A percentile compares a stretch with the other conserved stretches of the same genome.
phyloP scores from a whole-genome alignment of 192 early-diverging fungal species.

The Gaertneriomyces sp. region DNA sequence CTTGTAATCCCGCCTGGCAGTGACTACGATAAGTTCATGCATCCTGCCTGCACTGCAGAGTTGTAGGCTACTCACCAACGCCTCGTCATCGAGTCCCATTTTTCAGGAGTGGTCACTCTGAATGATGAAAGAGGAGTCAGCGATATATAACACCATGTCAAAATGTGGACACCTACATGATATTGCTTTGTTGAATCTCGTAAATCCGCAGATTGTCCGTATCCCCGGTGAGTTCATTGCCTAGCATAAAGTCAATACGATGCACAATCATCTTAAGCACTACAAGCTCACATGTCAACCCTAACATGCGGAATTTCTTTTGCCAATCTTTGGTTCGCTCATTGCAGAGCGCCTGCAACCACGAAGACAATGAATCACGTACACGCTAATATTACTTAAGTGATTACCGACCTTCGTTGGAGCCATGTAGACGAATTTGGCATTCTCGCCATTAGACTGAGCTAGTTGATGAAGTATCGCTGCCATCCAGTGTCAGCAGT shows the following conservation, averaged over 20 bases:
- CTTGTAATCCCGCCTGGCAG: slow-evolving; percentile 34
- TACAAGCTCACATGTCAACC: slow-evolving; percentile 36
- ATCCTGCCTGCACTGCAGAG: background rate
- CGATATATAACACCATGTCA: background rate
- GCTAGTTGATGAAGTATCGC: slow-evolving; percentile 36
- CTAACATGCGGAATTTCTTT: slow-evolving; percentile 49
- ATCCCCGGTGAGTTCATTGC: slow-evolving; percentile 68
- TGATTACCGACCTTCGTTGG: slow-evolving; percentile 48
- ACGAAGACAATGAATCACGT: no score
- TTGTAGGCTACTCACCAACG: slow-evolving; percentile 32
- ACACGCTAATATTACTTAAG: background rate
- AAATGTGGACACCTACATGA: slow-evolving; percentile 31
- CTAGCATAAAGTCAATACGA: slow-evolving; percentile 11
- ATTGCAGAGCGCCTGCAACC: slow-evolving; percentile 52
- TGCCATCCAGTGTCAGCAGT: slow-evolving; percentile 6
- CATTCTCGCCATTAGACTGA: slow-evolving; percentile 26
- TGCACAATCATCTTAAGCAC: background rate
- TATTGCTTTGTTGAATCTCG: slow-evolving; percentile 46
- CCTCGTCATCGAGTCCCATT: slow-evolving; percentile 71
- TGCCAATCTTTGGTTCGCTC: slow-evolving; percentile 63
- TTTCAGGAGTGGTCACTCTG: slow-evolving; percentile 73
- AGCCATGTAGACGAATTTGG: slow-evolving; percentile 63
- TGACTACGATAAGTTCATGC: background rate
- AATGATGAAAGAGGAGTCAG: background rate
- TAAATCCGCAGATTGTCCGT: slow-evolving; percentile 38